Evolutionary conservation across 1,284 basidiomycete species (phyloP).

Genomic region (Microbotryum saponariae): DNA sequence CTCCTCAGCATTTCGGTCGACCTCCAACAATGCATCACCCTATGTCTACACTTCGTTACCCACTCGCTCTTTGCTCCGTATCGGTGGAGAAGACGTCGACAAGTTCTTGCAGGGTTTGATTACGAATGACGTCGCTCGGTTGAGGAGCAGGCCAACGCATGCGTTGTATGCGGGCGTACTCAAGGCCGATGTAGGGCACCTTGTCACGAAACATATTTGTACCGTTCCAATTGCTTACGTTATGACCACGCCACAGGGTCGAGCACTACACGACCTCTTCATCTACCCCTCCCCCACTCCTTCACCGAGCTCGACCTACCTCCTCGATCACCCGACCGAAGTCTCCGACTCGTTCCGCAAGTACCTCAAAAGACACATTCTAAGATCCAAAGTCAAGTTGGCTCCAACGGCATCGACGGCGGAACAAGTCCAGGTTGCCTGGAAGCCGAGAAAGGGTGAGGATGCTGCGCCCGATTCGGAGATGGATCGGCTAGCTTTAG

Average conservation of each 20-base stretch:
- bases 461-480: conserved; percentile 56
- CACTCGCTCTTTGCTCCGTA: conserved; percentile 50
- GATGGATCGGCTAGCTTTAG: conserved; percentile 32
- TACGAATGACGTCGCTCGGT: conserved; percentile 48
- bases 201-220: neutral
- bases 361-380: conserved; percentile 72
- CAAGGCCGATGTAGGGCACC: conserved; percentile 65
- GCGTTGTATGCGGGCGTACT: conserved; percentile 74
- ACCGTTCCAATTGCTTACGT: neutral
- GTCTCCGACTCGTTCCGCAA: conserved; percentile 49
- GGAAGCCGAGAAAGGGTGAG: conserved; percentile 46
- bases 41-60: conserved; percentile 17
- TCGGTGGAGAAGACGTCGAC: conserved; percentile 62
- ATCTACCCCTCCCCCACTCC: conserved; percentile 52
- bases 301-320: conserved; percentile 27
- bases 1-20: no score
- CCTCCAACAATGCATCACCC: neutral
- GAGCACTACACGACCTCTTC: conserved; percentile 81
- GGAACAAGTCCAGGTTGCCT: conserved; percentile 49
- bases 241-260: conserved; percentile 53
- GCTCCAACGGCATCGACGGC: conserved; percentile 65
- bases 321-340: conserved; percentile 61
- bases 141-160: conserved; percentile 42
- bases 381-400: conserved; percentile 81
- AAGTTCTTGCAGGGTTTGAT: conserved; percentile 85